Conservation (phyloP, 2,329 filamentous ascomycete genomes). For the Microascus cirrosus region DNA sequence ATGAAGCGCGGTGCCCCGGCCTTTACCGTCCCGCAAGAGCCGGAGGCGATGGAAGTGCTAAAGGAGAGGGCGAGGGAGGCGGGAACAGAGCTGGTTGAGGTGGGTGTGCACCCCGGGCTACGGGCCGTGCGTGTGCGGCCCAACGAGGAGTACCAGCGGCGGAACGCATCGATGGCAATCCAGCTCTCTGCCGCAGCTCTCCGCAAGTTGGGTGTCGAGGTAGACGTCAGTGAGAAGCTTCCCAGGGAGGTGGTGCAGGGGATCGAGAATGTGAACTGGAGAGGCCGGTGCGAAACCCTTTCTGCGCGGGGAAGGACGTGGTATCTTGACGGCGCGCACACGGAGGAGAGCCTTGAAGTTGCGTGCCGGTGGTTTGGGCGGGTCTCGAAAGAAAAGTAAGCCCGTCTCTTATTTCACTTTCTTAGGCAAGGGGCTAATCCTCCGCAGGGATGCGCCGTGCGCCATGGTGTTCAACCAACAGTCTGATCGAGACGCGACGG, state of each 20-base stretch:
- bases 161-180: constrained; percentile 43
- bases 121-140: constrained; percentile 34
- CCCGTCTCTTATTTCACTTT: background rate
- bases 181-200: constrained; percentile 40
- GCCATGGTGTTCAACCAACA: constrained; percentile 85
- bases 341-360: constrained; percentile 74
- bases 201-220: constrained; percentile 26
- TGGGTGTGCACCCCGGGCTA: constrained; percentile 35
- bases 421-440: background rate
- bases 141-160: constrained; percentile 45
- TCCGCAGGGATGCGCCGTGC: constrained; percentile 23
- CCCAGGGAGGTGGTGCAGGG: constrained; percentile 59
- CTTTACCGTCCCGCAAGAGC: constrained; percentile 44
- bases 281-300: constrained; percentile 61
- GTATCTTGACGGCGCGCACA: constrained; percentile 92
- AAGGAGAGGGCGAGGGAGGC: constrained; percentile 40
- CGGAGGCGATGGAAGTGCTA: constrained; percentile 32
- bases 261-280: constrained; percentile 62
- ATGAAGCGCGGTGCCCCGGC: constrained; percentile 49
- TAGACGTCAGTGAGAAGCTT: constrained; percentile 23
- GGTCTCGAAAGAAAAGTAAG: constrained; percentile 25
- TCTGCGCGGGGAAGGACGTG: constrained; percentile 50
- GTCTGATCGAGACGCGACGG: constrained; percentile 39
- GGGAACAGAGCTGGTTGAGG: constrained; percentile 30
- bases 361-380: constrained; percentile 72